Percentiles rank a stretch among this genome's conserved stretches.
Conservation (phyloP, 2,329 filamentous ascomycete genomes). For the Balansia obtecta region DNA sequence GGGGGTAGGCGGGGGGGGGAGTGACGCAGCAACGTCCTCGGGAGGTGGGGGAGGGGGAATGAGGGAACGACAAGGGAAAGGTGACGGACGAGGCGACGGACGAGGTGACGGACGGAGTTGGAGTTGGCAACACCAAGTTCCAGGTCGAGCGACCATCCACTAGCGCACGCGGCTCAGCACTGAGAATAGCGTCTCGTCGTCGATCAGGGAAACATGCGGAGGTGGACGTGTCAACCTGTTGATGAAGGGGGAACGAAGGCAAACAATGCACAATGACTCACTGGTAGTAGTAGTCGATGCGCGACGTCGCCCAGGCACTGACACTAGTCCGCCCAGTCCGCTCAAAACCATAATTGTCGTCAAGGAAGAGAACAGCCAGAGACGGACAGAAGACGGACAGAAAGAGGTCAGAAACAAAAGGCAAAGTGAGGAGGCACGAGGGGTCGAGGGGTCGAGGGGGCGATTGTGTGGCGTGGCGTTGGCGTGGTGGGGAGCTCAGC, state of each 20-base stretch:
- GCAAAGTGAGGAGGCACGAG: neutral
- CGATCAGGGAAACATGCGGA: neutral
- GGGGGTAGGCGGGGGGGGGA: neutral
- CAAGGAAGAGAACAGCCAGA: neutral
- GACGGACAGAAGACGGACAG: no score
- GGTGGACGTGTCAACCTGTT: neutral
- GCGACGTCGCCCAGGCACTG: slow-evolving; percentile 19
- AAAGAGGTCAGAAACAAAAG: neutral
- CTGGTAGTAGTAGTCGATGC: slow-evolving; percentile 16
- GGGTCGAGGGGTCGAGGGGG: no score
- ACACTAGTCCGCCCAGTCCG: slow-evolving; percentile 14
- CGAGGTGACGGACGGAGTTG: neutral
- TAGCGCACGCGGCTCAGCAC: neutral
- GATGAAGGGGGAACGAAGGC: neutral
- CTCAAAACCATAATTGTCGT: slow-evolving; percentile 19
- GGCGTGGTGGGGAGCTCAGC: neutral
- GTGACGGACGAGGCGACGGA: neutral
- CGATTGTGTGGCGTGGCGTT: no score
- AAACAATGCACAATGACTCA: slow-evolving; percentile 9
- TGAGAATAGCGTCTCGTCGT: neutral
- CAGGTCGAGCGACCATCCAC: neutral
- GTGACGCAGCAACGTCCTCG: neutral
- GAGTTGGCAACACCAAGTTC: neutral
- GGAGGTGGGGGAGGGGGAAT: neutral
- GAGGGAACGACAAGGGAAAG: neutral